A percentile compares a stretch with the other conserved stretches of the same genome.
phyloP scores from a whole-genome alignment of 768 basidiomycete genomes.

The Mycena chlorophos region DNA sequence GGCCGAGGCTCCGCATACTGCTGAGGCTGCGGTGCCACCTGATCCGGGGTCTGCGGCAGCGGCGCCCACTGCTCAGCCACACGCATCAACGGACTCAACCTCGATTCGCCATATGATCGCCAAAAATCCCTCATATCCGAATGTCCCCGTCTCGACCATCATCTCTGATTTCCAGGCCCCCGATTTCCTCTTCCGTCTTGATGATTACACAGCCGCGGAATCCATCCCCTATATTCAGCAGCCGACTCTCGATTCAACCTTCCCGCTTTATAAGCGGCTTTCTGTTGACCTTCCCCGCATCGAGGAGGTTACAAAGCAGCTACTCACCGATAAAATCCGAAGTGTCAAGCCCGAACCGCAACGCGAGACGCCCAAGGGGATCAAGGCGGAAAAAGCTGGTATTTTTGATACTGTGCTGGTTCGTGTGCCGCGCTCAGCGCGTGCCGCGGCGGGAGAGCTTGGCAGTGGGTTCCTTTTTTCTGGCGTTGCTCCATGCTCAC shows the following conservation, averaged over 20 bases:
- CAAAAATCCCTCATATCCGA: slow-evolving; percentile 12
- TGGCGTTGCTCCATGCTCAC: background rate
- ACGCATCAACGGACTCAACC: background rate
- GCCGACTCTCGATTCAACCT: slow-evolving; percentile 1
- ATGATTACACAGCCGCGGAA: slow-evolving; percentile 1
- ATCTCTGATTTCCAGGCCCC: slow-evolving; percentile 12
- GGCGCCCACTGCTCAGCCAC: too few species aligned
- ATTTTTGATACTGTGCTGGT: slow-evolving; percentile 28
- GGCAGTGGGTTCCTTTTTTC: slow-evolving; percentile 6
- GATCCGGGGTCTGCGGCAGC: background rate
- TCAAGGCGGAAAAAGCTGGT: slow-evolving; percentile 18
- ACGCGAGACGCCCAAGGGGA: slow-evolving; percentile 10
- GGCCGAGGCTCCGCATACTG: too few species aligned
- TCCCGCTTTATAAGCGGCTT: slow-evolving; percentile 25
- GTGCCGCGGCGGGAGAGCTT: slow-evolving; percentile 5
- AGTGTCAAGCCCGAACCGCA: slow-evolving; percentile 10
- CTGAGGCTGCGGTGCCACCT: too few species aligned
- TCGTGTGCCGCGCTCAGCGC: background rate
- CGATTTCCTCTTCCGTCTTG: slow-evolving; percentile 6
- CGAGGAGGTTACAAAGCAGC: slow-evolving; percentile 11
- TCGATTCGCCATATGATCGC: slow-evolving; percentile 6
- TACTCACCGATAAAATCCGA: slow-evolving; percentile 16
- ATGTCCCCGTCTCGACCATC: background rate
- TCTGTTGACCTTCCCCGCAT: slow-evolving; percentile 20
- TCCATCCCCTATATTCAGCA: background rate